Conservation (phyloP, 176 grass and related monocot species). For the Rhynchospora tenuis region DNA sequence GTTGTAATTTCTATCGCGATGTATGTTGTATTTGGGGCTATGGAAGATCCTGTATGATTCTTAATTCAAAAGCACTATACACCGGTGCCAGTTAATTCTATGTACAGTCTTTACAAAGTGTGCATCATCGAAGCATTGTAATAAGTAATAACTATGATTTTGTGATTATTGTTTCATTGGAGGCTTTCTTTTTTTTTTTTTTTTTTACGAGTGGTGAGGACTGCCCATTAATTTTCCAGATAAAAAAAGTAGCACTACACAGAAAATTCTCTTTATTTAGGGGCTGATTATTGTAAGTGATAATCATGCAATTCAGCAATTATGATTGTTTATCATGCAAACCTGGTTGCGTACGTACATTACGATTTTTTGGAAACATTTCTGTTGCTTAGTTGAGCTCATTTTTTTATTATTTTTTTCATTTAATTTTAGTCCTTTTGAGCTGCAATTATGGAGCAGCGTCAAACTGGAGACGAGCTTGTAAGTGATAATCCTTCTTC, state of each 20-base stretch:
- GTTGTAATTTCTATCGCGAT: not conserved
- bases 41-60: not conserved
- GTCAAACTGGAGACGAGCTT: slow-evolving; percentile 3
- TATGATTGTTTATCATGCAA: not conserved
- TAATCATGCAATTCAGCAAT: not conserved
- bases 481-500: slow-evolving; percentile 10
- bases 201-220: too few species aligned
- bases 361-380: not conserved
- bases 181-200: too few species aligned
- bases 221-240: too few species aligned
- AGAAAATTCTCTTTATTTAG: not conserved
- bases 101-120: too few species aligned
- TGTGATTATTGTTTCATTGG: too few species aligned
- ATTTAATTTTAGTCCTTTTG: not conserved
- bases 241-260: not conserved
- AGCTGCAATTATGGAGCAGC: slow-evolving; percentile 9
- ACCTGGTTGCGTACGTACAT: not conserved
- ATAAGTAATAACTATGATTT: too few species aligned
- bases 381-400: not conserved
- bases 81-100: too few species aligned
- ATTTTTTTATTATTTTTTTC: not conserved
- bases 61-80: not conserved
- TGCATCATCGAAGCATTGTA: too few species aligned
- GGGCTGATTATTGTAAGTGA: too few species aligned
- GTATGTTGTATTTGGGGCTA: not conserved